Base-by-base conservation (phyloP, 139 green algal genomes). In the Spirogloea muscicola region DNA sequence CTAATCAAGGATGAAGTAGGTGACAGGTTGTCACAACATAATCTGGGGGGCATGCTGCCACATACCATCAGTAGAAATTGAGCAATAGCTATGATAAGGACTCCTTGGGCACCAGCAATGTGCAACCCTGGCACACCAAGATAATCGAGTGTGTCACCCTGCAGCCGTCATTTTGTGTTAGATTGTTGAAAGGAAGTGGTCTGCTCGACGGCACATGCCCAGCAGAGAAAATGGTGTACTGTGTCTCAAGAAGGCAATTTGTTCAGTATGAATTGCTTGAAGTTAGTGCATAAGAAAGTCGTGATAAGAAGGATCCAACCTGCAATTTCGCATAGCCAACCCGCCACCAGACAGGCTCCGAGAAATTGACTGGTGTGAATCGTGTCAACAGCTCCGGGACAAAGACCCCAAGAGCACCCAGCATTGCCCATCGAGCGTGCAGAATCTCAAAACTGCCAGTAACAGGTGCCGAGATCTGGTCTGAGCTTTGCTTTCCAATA, bases 341-440 rank as follows among this genome's bases (percentile, higher is more conserved):
- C 18, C 49, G 59, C 71, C 81, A 87, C 80, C 80, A 85, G 38
- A 81, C 68, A 3, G 79, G 5, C 48, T 76, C 93, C 57, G 87
- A 82, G 79, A 98, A 90, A 82, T 88, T 72, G 25, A 90, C 91
- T 63, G 89, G 90, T 81, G 94, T 96, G 80, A 91, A 89, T 18
- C 38, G 38, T 39, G 46, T 27, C 43, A 98, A 88, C 68, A 90
- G 91, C 85, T 98, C 93, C 6, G 93, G 93, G 80, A 97, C 94
- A 89, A 97, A 88, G 84, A 91, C 94, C 58, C 93, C 93, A 42
- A 92, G 91, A 38, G 91, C 91, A 43, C 88, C 91, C 58, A 98
- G 91, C 93, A 98, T 98, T 58, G 93, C 93, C 93, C 93, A 98
- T 55, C 93, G 90, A 9, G 88, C 92, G 77, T 98, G 93, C 76